phyloP scores from a whole-genome alignment of 306 rosid species.

The Quercus agrifolia region DNA sequence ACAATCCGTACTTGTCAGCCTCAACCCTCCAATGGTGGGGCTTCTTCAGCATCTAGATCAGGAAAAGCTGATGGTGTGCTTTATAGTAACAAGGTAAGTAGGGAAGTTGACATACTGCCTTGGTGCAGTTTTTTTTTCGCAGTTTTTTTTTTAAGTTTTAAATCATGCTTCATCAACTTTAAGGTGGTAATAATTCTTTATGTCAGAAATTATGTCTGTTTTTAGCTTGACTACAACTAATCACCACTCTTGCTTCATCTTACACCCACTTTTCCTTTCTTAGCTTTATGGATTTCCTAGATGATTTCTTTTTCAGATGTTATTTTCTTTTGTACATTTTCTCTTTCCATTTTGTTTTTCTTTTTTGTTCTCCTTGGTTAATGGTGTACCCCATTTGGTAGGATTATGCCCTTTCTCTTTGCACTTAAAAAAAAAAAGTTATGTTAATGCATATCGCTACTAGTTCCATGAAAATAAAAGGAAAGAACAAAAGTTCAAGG shows the following conservation, averaged over 20 bases:
- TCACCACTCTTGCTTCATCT: background rate
- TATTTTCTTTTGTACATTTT: too few species aligned
- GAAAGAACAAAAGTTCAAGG: too few species aligned
- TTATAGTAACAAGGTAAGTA: conserved; percentile 71
- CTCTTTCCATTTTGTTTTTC: too few species aligned
- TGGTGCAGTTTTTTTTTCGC: background rate
- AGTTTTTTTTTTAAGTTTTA: background rate
- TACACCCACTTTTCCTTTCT: conserved; percentile 1
- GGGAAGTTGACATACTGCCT: background rate
- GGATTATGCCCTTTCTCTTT: too few species aligned
- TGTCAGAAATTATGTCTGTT: conserved; percentile 18
- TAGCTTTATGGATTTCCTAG: background rate
- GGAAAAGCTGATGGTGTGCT: conserved; percentile 75
- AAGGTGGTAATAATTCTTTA: background rate
- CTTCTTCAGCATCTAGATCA: conserved; percentile 64
- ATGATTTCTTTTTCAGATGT: too few species aligned
- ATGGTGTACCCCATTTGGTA: too few species aligned
- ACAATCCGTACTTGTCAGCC: conserved; percentile 97
- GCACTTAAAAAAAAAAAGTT: too few species aligned
- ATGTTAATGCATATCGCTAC: too few species aligned
- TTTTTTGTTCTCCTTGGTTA: too few species aligned
- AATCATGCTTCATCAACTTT: background rate
- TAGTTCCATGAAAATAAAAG: too few species aligned
- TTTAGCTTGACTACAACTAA: background rate
- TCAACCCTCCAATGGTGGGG: conserved; percentile 63